Evolutionary conservation across 225 moss, liverwort and hornwort species (phyloP), one percentile per base, ranked within the genome.

Genomic region (Polytrichum formosum): DNA sequence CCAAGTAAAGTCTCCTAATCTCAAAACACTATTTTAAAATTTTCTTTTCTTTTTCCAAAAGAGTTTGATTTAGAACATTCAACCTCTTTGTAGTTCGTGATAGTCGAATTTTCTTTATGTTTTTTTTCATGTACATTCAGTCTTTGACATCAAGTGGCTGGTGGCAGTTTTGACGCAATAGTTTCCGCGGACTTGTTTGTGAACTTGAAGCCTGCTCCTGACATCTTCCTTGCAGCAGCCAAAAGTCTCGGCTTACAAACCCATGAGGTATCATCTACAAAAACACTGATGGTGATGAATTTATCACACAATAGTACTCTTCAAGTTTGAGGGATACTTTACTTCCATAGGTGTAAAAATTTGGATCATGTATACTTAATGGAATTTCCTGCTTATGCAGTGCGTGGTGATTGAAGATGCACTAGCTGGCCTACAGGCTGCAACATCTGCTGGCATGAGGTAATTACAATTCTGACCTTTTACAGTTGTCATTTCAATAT

Each of bases 321-420:
- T 23, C 21, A 59, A 23, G 21, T 59, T n/a, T 58, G 58, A 58
- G 58, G 58, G 58, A 58, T 22, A 7, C 8, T 7, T 33, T 8
- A 33, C 8, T 33, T 33, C 8, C 33, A 33, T 8, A 33, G 33
- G 33, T 33, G 33, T 33, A 2, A 8, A 7, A 33, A 33, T 35
- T 33, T 35, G 8, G 8, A 35, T 35, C 9, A 0, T 9, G 9
- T 35, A 9, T 35, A 6, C 20, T 21, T 58, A 9, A 58, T 58
- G 58, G 58, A 58, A n/a, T 20, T 21, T 58, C 7, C n/a, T 58
- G 9, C 3, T 20, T 22, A 4, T 85, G 53, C 80, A 94, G 91
- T 98, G 97, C 75, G 91, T 98, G 56, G 97, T 98, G 59, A 85
- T 98, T 54, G 97, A 98, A 81, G 97, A 98, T 81, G 94, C 97